A percentile compares a stretch with the other conserved stretches of the same genome.
Evolutionary conservation across 179 eudicot species (phyloP).

Genomic region (Sideroxylon spinosum): DNA sequence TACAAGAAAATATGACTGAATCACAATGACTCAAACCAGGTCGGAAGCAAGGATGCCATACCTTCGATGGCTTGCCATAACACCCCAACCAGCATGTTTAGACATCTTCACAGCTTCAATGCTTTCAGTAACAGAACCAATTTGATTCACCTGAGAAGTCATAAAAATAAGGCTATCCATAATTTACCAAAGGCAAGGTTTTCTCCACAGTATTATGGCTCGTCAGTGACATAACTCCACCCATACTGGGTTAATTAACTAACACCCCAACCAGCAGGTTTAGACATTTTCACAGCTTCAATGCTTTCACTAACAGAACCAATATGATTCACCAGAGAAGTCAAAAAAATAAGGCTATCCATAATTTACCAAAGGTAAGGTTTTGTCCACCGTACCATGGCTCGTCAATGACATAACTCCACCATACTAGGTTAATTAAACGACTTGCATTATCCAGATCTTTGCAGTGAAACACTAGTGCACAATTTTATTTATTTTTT

Average conservation of each 20-base stretch:
- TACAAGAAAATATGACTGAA: not conserved
- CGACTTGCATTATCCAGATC: no score
- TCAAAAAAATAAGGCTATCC: not conserved
- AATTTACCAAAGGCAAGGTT: not conserved
- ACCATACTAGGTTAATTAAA: not conserved
- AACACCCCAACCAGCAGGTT: slow-evolving; percentile 87
- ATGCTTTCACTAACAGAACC: slow-evolving; percentile 87
- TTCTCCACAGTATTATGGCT: not conserved
- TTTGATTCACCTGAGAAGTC: slow-evolving; percentile 61
- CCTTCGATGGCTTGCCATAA: slow-evolving; percentile 93
- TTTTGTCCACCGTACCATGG: not conserved
- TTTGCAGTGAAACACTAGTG: no score
- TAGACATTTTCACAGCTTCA: slow-evolving; percentile 84
- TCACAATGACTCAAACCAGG: not conserved
- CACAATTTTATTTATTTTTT: no score
- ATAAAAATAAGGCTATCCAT: slow-evolving; percentile 4
- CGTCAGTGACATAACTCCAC: not conserved
- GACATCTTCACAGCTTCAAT: slow-evolving; percentile 88
- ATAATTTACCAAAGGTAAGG: not conserved
- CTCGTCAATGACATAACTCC: not conserved
- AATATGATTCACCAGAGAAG: slow-evolving; percentile 65
- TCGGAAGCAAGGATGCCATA: not conserved
- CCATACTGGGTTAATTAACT: slow-evolving; percentile 10
- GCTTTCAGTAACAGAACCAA: slow-evolving; percentile 84
- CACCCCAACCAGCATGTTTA: slow-evolving; percentile 87